A percentile compares a stretch with the other conserved stretches of the same genome.
These are phyloP conservation scores for Hypoxylon perforatum DNA, from an alignment of 495 filamentous ascomycete genomes.

Conservation along the genomic window DNA sequence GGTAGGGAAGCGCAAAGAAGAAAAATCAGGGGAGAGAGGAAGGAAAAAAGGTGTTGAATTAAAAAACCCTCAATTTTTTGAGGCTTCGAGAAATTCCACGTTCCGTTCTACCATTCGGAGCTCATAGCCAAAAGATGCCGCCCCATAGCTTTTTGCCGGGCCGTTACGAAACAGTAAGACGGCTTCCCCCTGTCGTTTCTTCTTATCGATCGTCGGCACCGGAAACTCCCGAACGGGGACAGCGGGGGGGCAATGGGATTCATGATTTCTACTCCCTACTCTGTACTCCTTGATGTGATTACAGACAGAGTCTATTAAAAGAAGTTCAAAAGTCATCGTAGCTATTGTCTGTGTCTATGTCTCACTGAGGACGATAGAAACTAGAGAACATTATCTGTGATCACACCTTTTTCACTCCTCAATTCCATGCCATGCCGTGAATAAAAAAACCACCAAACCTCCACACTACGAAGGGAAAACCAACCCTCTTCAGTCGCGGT, in stretches of 20 bases:
- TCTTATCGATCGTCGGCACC: slow-evolving; percentile 20
- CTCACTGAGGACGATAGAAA: too few relatives aligned
- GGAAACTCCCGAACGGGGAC: slow-evolving; percentile 33
- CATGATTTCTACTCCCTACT: not conserved
- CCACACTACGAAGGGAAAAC: too few relatives aligned
- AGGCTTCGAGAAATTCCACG: slow-evolving; percentile 13
- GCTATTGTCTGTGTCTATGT: too few relatives aligned
- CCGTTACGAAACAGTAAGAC: slow-evolving; percentile 27
- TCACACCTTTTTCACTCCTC: too few relatives aligned
- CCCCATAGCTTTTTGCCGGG: slow-evolving; percentile 33
- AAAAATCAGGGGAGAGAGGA: not conserved
- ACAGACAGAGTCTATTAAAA: not conserved
- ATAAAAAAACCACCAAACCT: too few relatives aligned
- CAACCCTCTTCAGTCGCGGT: too few relatives aligned
- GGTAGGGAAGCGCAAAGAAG: not conserved
- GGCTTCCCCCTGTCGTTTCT: slow-evolving; percentile 30
- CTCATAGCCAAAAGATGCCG: slow-evolving; percentile 9
- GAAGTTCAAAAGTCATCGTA: not conserved
- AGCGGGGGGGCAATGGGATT: not conserved
- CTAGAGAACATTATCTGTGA: too few relatives aligned
- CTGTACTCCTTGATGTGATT: not conserved
- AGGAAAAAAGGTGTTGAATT: not conserved
- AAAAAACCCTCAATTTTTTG: slow-evolving; percentile 2
- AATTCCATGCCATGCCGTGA: too few relatives aligned
- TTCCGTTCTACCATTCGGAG: slow-evolving; percentile 13